Evolutionary conservation across 345 rosid species (phyloP), one percentile per base, ranked within the genome.

Genomic region (Hibiscus mutabilis): DNA sequence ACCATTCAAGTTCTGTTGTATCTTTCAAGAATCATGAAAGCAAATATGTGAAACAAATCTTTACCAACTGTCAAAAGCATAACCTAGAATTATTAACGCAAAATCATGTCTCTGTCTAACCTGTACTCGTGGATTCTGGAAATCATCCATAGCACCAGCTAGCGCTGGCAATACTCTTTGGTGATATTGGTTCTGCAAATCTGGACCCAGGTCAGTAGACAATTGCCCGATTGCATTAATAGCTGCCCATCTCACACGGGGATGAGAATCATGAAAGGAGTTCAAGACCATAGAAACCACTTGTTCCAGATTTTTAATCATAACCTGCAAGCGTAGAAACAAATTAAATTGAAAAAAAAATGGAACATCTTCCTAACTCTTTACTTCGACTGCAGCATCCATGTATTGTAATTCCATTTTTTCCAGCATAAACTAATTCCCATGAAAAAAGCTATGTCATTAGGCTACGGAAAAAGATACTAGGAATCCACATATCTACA

Each of bases 191-290:
- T 88, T 93, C 83, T 96, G 99, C 91, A 96, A 83, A 82, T 92
- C 98, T n/a, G 99, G 98, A 74, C 99, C 99, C 84, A 96, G 82
- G 81, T 96, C 99, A 0, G 99, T 96, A 46, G 99, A 96, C 86
- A 96, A 74, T 76, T 96, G 99, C 56, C 99, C 99, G 69, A 96
- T 85, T 13, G 99, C 98, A 79, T 96, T 96, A 47, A 96, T 92
- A 14, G 99, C 99, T 22, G 99, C 99, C 99, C 99, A 96, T 57
- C 97, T 90, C 46, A 91, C 99, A 24, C 99, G 96, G 15, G 99
- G 91, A 74, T 95, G 98, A 33, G 93, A 91, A 78, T 90, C 88
- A 60, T 79, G 92, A 81, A 92, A 95, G 37, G 94, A 92, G 77
- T 78, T 88, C 77, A 95, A 76, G 67, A 92, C 90, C 98, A 95